These are phyloP conservation scores for Sporothrix humicola DNA, from an alignment of 2,329 filamentous ascomycete species.

Conservation along the genomic window DNA sequence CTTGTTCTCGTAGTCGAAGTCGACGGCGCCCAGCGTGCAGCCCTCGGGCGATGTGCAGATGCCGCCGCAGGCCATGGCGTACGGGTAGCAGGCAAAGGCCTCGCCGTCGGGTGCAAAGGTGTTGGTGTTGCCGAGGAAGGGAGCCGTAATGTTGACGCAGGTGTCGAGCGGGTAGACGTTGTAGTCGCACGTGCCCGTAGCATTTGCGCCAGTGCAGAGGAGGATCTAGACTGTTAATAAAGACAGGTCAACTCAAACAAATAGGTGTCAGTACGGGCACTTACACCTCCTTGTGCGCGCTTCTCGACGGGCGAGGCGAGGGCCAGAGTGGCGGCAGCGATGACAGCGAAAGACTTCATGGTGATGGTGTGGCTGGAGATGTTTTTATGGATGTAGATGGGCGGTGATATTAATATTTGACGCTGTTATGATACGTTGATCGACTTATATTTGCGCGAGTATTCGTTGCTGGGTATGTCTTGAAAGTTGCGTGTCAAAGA, in stretches of 20 bases:
- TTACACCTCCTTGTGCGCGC: conserved; percentile 55
- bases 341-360: conserved; percentile 35
- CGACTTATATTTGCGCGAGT: neutral
- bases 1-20: conserved; percentile 54
- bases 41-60: conserved; percentile 58
- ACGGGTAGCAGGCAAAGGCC: conserved; percentile 56
- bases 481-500: neutral
- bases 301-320: conserved; percentile 45
- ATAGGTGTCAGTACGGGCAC: too few species aligned
- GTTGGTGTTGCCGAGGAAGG: conserved; percentile 48
- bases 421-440: neutral
- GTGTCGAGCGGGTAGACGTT: conserved; percentile 50
- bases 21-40: conserved; percentile 58
- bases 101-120: conserved; percentile 61
- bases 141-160: conserved; percentile 54
- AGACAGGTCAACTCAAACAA: too few species aligned
- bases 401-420: neutral
- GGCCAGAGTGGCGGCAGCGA: conserved; percentile 32
- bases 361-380: neutral
- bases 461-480: neutral
- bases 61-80: conserved; percentile 49
- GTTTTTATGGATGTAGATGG: neutral
- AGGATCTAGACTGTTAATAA: conserved; percentile 51
- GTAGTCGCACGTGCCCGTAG: conserved; percentile 55
- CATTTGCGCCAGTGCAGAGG: conserved; percentile 57